Base-by-base conservation (phyloP, 805 yeast genomes). In the Candida nonsorbophila region DNA sequence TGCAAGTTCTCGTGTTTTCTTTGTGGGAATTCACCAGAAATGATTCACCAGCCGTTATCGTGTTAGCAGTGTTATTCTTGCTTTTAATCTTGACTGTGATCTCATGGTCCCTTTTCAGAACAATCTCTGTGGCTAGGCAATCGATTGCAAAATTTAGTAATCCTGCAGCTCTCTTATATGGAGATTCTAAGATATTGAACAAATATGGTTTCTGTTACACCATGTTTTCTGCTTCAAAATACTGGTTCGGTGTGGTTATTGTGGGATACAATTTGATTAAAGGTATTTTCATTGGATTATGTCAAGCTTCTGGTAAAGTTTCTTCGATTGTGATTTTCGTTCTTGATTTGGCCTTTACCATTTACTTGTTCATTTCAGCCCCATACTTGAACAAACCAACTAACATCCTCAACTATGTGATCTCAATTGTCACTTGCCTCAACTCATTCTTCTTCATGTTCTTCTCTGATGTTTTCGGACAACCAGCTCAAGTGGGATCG, bases 21-120 rank as follows among this genome's bases (percentile, higher is more conserved):
- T 65, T 87, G 31, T 88, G 94, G 92, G 95, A 88, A 61, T 87
- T 86, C 54, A 74, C 81, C 6, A 70, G 69, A 45, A 61, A 71
- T 29, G 96, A 88, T 48, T 86, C 96, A 1, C 82, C 94, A 1
- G 96, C 95, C 1, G 86, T 88, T 17, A 75, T 88, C 34, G 87
- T 85, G 4, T 58, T 85, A 35, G 90, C 95, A 2, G 79, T 74
- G 20, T 58, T 88, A 27, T 78, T 84, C 53, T 60, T 88, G 22
- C 27, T 85, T 1, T 58, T 81, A 33, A 66, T 84, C 1, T 37
- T 79, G 5, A 73, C 75, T 2, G 63, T 84, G 20, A 62, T 85
- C 63, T 58, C 64, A 2, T 80, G 79, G 76, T 70, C 86, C 13
- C 68, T 75, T 30, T 81, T 59, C 57, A 76, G 81, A 58, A 81